A percentile compares a stretch with the other conserved stretches of the same genome.
phyloP scores from a whole-genome alignment of 2,329 filamentous ascomycete genomes.

The Aspergillus fructus region DNA sequence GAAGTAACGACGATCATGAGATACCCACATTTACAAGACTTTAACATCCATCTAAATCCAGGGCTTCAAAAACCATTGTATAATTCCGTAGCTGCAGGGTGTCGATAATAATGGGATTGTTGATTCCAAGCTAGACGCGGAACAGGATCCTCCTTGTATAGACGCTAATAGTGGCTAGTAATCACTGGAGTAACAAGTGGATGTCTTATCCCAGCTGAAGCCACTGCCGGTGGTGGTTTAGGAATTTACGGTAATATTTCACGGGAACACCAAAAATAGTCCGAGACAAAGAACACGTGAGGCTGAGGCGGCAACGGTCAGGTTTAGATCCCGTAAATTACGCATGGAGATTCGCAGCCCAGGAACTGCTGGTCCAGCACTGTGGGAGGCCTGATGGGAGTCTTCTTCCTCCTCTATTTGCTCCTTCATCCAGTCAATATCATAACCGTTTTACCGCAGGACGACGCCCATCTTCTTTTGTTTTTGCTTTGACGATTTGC shows the following conservation, averaged over 20 bases:
- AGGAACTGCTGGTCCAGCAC: conserved; percentile 2
- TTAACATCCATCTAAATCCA: neutral
- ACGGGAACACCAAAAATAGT: conserved; percentile 22
- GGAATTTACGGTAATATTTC: conserved; percentile 16
- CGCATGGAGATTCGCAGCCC: conserved; percentile 4
- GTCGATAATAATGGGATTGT: neutral
- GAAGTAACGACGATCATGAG: conserved; percentile 3
- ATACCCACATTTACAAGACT: neutral
- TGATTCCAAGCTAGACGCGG: neutral
- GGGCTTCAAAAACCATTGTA: neutral
- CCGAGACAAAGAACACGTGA: conserved; percentile 18
- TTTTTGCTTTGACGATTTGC: neutral
- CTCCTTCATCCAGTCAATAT: conserved; percentile 8
- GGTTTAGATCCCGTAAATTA: conserved; percentile 22
- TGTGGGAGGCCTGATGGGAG: conserved; percentile 3
- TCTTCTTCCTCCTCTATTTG: conserved; percentile 13
- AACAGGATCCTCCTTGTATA: neutral
- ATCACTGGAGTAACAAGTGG: neutral
- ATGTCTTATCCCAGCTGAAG: neutral
- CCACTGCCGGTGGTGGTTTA: neutral
- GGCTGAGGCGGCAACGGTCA: conserved; percentile 18
- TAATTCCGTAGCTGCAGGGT: neutral
- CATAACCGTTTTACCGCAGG: neutral
- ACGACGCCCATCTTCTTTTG: conserved; percentile 1
- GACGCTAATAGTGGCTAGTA: neutral